Evolutionary conservation across 2,329 filamentous ascomycete species (phyloP).

Genomic region (Teratosphaeria zuluensis): DNA sequence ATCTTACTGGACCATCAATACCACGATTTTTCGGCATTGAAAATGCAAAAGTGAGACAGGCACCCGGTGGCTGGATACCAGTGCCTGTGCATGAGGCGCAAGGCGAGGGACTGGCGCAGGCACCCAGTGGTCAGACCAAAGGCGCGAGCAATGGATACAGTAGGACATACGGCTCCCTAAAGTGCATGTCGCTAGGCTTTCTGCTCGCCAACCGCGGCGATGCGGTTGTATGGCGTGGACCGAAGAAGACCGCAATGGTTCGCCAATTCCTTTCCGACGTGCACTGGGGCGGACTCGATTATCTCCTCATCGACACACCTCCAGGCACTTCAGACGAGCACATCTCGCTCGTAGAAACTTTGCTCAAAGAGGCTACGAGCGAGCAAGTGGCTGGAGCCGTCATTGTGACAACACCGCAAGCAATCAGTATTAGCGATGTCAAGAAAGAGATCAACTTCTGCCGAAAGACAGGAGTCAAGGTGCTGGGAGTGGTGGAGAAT

Average conservation of each 20-base stretch:
- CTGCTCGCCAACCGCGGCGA: conserved; percentile 73
- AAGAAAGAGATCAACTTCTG: conserved; percentile 94
- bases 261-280: conserved; percentile 91
- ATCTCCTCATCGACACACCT: conserved; percentile 87
- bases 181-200: conserved; percentile 90
- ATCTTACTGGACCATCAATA: conserved; percentile 92
- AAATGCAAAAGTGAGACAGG: conserved; percentile 78
- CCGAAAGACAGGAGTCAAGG: conserved; percentile 65
- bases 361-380: conserved; percentile 32
- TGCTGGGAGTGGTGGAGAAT: conserved; percentile 90
- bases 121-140: not conserved
- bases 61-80: conserved; percentile 84
- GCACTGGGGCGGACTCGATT: conserved; percentile 80
- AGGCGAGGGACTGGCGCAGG: conserved; percentile 4
- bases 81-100: conserved; percentile 66
- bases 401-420: conserved; percentile 92
- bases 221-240: conserved; percentile 93
- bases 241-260: conserved; percentile 99
- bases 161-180: conserved; percentile 46
- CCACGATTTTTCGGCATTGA: conserved; percentile 90
- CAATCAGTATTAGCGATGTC: conserved; percentile 85
- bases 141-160: conserved; percentile 4
- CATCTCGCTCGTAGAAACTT: conserved; percentile 78
- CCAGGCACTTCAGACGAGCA: conserved; percentile 96
- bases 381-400: conserved; percentile 77